Conservation (phyloP, 2,329 filamentous ascomycete species). For the Fusarium mexicanum region DNA sequence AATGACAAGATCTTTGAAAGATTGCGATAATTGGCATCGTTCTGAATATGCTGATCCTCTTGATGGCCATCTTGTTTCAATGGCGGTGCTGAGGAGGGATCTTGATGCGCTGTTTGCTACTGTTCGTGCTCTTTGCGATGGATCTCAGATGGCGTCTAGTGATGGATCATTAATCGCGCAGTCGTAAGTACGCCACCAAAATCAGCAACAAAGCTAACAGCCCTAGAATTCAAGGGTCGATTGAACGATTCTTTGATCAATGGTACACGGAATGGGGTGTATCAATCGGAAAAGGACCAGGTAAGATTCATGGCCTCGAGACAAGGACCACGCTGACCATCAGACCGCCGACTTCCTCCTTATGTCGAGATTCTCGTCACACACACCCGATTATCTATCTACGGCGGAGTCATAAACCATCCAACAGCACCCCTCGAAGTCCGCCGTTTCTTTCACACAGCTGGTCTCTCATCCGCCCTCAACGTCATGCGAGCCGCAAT, state of each 20-base stretch:
- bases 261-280: constrained; percentile 73
- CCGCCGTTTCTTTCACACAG: constrained; percentile 77
- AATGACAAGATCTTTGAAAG: constrained; percentile 70
- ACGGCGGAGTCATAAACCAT: constrained; percentile 79
- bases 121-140: constrained; percentile 69
- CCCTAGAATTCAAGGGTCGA: constrained; percentile 63
- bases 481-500: constrained; percentile 79
- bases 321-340: not conserved
- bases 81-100: constrained; percentile 74
- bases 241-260: constrained; percentile 72
- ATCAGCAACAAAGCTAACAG: constrained; percentile 16
- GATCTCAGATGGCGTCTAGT: constrained; percentile 58
- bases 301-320: constrained; percentile 41
- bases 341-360: constrained; percentile 68
- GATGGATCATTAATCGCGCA: constrained; percentile 64
- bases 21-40: constrained; percentile 75
- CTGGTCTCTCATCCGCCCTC: constrained; percentile 75
- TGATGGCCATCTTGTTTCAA: constrained; percentile 77
- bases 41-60: constrained; percentile 70
- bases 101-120: constrained; percentile 67
- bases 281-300: constrained; percentile 63
- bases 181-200: constrained; percentile 50
- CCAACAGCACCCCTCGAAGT: constrained; percentile 76
- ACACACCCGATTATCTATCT: constrained; percentile 78
- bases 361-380: constrained; percentile 80